Evolutionary conservation across 2,329 filamentous ascomycete genomes (phyloP).

Genomic region (Akanthomyces lecanii): DNA sequence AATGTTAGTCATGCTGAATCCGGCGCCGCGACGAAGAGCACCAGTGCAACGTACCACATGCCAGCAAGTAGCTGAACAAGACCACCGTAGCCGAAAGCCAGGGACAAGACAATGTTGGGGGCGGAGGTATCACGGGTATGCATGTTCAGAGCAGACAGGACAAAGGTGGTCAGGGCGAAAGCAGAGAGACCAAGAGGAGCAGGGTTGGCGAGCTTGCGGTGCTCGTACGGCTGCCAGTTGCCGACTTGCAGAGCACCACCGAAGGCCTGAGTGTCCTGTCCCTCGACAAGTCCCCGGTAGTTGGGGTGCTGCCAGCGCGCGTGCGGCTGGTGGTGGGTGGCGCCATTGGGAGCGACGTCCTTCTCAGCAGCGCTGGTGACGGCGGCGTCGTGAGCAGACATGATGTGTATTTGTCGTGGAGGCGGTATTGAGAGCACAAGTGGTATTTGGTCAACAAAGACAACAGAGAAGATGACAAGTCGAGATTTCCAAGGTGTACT

Average conservation of each 20-base stretch:
- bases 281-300: slow-evolving; percentile 1
- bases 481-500: background rate
- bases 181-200: slow-evolving; percentile 71
- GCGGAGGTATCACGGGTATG: slow-evolving; percentile 53
- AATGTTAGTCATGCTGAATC: slow-evolving; percentile 16
- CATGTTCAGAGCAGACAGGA: slow-evolving; percentile 72
- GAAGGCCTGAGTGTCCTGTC: slow-evolving; percentile 45
- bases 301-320: slow-evolving; percentile 15
- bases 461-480: background rate
- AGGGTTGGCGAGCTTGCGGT: slow-evolving; percentile 74
- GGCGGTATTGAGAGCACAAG: background rate
- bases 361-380: slow-evolving; percentile 20
- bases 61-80: slow-evolving; percentile 74
- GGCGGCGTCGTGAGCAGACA: slow-evolving; percentile 10
- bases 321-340: slow-evolving; percentile 26
- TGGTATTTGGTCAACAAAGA: background rate
- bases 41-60: slow-evolving; percentile 67
- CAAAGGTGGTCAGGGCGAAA: slow-evolving; percentile 80
- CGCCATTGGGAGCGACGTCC: slow-evolving; percentile 14
- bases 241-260: slow-evolving; percentile 72
- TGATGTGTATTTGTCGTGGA: slow-evolving; percentile 2
- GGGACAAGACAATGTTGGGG: slow-evolving; percentile 64
- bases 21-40: too few relatives aligned
- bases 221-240: slow-evolving; percentile 57
- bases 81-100: slow-evolving; percentile 73